Evolutionary conservation across 2,329 filamentous ascomycete genomes (phyloP), one percentile per base, ranked within the genome.

Genomic region (Pestalotiopsis sp.): DNA sequence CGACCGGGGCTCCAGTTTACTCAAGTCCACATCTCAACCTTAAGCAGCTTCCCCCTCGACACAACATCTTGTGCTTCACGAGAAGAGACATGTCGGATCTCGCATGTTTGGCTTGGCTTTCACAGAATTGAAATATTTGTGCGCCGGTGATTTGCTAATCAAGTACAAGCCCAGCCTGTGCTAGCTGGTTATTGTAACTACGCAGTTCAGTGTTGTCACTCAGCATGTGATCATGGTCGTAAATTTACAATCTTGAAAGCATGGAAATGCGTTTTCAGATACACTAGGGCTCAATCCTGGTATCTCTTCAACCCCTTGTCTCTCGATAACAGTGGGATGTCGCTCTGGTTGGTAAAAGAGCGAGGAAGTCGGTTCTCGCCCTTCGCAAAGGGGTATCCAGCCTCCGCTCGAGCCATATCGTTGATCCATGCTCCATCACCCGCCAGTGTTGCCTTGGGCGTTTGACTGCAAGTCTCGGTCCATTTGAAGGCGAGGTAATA

Each of bases 401-500:
- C 90, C 73, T 89, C 87, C 69, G 90, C 86, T 58, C 91, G 86
- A 3, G 91, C 92, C 85, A 94, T 83, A 77, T 95, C 91, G 74
- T 92, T 92, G 68, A 94, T 87, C 92, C 91, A 94, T 66, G 80
- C 83, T 70, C 86, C 88, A 61, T 90, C 81, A 1, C 91, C 91
- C 69, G 84, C 81, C 25, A 93, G 77, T 0, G 82, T 81, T 17
- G 78, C 80, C 73, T 49, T 75, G 77, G 41, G 75, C 11, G 3
- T 38, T 25, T 31, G 20, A 45, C 31, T 38, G 23, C 27, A 87
- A 0, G 83, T 81, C 73, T 90, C 87, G 25, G 85, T 82, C 78
- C 92, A 85, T 76, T 88, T 89, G 73, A 89, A 87, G 0, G 91
- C 91, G n/a, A 96, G 83, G 77, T 93, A 95, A 77, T 93, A 87